Evolutionary conservation across 192 early-diverging fungal genomes (phyloP), one percentile per base, ranked within the genome.

Genomic region (Umbelopsis sp.): DNA sequence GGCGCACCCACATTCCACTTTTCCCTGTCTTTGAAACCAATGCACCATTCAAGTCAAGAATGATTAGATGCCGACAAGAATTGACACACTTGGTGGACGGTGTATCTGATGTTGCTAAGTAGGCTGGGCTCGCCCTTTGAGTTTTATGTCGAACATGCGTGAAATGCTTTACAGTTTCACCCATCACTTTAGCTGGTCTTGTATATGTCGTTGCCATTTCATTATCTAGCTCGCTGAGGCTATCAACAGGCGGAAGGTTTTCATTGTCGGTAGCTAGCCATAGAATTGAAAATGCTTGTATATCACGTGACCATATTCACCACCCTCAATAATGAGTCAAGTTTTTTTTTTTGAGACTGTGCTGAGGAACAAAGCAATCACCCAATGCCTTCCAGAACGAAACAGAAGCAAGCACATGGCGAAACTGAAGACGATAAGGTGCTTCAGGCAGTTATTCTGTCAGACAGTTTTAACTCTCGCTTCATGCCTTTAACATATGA

Each of bases 381-480:
- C 16, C 43, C n/a, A 56, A 69, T 1, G 50, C 34, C 26, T 21
- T 17, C 47, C 20, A 17, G n/a, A 62, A 24, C 4, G 22, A 62
- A 62, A 26, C 56, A 26, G 2, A 62, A 62, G 56, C 56, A 62
- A 22, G 16, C 56, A 4, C 69, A 74, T 25, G 68, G 47, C 45
- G 71, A 81, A 34, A 71, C 84, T 24, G 85, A 86, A 43, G 83
- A 85, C 44, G 91, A 92, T 65, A 85, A 90, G 70, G 83, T 90
- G 47, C 83, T 95, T 16, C 91, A 92, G 79, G 98, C 97, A 6
- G 91, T 99, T 66, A 85, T 99, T 67, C 86, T 99, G 66, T 93
- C 96, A 2, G 98, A 99, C 77, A 90, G 88, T 21, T 94, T 91
- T 75, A 87, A 98, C 75, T 86, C 91, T 70, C 89, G 91, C 16